These are phyloP conservation scores for Dendrostoma leiphaemia DNA, from an alignment of 2,329 filamentous ascomycete genomes.

Conservation along the genomic window DNA sequence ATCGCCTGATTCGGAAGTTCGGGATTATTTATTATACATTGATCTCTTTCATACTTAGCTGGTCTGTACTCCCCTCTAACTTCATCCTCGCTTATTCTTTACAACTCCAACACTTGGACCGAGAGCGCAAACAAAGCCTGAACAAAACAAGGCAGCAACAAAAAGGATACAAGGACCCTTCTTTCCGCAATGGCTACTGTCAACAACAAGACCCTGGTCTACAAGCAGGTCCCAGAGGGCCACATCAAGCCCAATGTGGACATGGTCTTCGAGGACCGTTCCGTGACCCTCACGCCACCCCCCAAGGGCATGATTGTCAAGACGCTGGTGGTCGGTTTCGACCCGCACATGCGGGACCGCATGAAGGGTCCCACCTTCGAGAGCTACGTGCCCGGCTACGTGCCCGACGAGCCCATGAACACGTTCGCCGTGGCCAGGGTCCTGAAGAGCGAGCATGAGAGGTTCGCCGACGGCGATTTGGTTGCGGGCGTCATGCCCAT, in stretches of 20 bases:
- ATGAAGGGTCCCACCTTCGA: conserved; percentile 15
- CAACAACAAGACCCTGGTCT: conserved; percentile 14
- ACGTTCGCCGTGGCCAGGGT: conserved; percentile 15
- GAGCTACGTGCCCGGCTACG: conserved; percentile 17
- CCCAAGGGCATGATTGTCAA: conserved; percentile 17
- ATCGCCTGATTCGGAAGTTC: too few relatives aligned
- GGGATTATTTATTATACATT: too few relatives aligned
- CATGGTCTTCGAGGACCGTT: conserved; percentile 12
- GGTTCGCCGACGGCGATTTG: conserved; percentile 49
- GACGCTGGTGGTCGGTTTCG: conserved; percentile 14
- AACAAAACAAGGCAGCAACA: too few relatives aligned
- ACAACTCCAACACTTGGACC: too few relatives aligned
- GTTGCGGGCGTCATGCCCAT: conserved; percentile 51
- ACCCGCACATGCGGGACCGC: conserved; percentile 19
- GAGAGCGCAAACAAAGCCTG: too few relatives aligned
- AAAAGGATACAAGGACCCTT: too few relatives aligned
- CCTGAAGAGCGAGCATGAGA: conserved; percentile 14
- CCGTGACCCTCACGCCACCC: conserved; percentile 11
- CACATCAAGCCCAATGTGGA: conserved; percentile 11
- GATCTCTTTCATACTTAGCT: too few relatives aligned
- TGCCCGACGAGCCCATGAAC: conserved; percentile 10
- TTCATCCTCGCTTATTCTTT: too few relatives aligned
- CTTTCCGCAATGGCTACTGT: conserved; percentile 5
- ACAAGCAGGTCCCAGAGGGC: conserved; percentile 12
- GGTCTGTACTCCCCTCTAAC: too few relatives aligned